Percentiles rank a stretch among this genome's conserved stretches.
These are phyloP conservation scores for Clathrospora elynae DNA, from an alignment of 2,329 filamentous ascomycete species.

Conservation along the genomic window DNA sequence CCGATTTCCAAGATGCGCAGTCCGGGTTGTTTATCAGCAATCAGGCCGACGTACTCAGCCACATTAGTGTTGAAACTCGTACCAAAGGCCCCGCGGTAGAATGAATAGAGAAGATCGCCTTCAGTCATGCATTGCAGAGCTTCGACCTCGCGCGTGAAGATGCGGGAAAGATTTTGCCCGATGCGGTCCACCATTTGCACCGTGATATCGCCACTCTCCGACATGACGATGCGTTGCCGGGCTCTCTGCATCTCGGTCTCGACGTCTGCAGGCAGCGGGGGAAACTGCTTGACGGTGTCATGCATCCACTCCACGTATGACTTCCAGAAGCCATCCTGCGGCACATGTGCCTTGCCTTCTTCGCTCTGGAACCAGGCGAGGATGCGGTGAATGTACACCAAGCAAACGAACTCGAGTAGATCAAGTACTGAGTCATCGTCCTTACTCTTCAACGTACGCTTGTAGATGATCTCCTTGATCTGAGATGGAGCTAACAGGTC, in stretches of 20 bases:
- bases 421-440: constrained; percentile 12
- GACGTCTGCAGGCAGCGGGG: constrained; percentile 4
- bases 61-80: constrained; percentile 13
- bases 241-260: constrained; percentile 10
- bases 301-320: constrained; percentile 13
- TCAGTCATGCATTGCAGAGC: constrained; percentile 13
- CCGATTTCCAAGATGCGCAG: constrained; percentile 12
- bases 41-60: constrained; percentile 9
- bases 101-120: constrained; percentile 10
- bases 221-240: constrained; percentile 5
- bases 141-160: constrained; percentile 10
- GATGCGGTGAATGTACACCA: constrained; percentile 10
- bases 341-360: constrained; percentile 8
- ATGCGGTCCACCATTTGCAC: constrained; percentile 14
- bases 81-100: constrained; percentile 8
- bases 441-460: constrained; percentile 11
- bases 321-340: constrained; percentile 11
- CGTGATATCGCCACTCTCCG: constrained; percentile 10
- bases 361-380: constrained; percentile 10
- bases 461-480: constrained; percentile 9
- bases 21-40: constrained; percentile 11
- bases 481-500: constrained; percentile 6
- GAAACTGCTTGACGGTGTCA: constrained; percentile 8
- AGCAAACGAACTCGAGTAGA: constrained; percentile 9
- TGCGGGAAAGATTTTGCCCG: constrained; percentile 9